These are phyloP conservation scores for Alternaria rosae DNA, from an alignment of 2,329 filamentous ascomycete genomes.

Conservation along the genomic window DNA sequence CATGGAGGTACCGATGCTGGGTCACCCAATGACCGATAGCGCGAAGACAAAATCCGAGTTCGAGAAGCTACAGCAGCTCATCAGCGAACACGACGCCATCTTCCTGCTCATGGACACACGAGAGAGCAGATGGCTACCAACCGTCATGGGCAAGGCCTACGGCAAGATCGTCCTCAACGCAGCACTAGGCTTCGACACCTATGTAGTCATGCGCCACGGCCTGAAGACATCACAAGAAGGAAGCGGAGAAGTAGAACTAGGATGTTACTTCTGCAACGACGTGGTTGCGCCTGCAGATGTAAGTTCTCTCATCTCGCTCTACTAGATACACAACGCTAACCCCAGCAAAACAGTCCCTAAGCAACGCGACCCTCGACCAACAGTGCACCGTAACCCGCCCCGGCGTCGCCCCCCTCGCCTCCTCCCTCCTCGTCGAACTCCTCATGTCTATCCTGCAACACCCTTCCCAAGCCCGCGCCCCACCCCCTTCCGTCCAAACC, in stretches of 20 bases:
- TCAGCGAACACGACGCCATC: slow-evolving; percentile 86
- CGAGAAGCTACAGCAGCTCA: slow-evolving; percentile 74
- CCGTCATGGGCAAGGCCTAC: slow-evolving; percentile 90
- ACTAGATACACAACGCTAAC: not conserved
- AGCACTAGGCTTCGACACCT: slow-evolving; percentile 94
- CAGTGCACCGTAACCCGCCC: slow-evolving; percentile 97
- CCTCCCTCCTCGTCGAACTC: slow-evolving; percentile 87
- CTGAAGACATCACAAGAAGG: slow-evolving; percentile 60
- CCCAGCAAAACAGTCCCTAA: slow-evolving; percentile 72
- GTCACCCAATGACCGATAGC: slow-evolving; percentile 83
- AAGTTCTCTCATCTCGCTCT: slow-evolving; percentile 52
- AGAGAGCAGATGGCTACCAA: slow-evolving; percentile 94
- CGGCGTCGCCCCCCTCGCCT: slow-evolving; percentile 90
- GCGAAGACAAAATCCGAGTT: slow-evolving; percentile 75
- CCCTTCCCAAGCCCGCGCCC: slow-evolving; percentile 48
- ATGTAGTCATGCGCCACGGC: slow-evolving; percentile 96
- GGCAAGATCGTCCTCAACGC: slow-evolving; percentile 98
- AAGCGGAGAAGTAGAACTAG: slow-evolving; percentile 72
- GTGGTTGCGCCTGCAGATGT: slow-evolving; percentile 94
- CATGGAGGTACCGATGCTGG: slow-evolving; percentile 92
- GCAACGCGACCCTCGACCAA: slow-evolving; percentile 94
- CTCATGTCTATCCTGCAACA: slow-evolving; percentile 86
- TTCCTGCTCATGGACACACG: slow-evolving; percentile 98
- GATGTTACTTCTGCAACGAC: slow-evolving; percentile 99
- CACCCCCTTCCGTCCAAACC: slow-evolving; percentile 16